Conservation (phyloP, 257 asterid species). For the Orobanche coerulescens region DNA sequence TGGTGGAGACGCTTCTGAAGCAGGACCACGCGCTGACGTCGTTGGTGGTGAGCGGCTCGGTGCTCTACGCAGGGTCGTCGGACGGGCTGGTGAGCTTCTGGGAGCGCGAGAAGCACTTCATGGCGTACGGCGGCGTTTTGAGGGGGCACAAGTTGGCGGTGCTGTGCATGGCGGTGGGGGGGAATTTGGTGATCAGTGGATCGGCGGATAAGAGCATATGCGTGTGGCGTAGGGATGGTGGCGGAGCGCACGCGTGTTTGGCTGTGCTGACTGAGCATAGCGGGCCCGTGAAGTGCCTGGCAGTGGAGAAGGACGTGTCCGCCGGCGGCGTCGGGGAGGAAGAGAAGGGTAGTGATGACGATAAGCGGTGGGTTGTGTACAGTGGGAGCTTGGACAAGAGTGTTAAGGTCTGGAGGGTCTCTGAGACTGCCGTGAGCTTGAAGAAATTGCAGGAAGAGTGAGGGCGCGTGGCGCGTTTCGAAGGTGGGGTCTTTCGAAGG, state of each 20-base stretch:
- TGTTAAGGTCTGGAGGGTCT: conserved; percentile 64
- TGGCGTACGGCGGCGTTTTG: conserved; percentile 65
- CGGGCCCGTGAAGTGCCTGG: conserved; percentile 90
- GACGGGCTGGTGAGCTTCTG: conserved; percentile 87
- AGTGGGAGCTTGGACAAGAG: conserved; percentile 74
- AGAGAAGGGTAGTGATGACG: conserved; percentile 17
- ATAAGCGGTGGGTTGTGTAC: conserved; percentile 43
- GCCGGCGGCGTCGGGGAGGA: conserved; percentile 3
- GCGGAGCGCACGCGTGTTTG: conserved; percentile 56
- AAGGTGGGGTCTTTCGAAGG: too few species aligned
- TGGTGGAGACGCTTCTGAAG: conserved; percentile 52
- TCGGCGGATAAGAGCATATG: conserved; percentile 82
- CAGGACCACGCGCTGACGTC: conserved; percentile 77
- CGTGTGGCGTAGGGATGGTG: conserved; percentile 79
- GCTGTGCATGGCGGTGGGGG: conserved; percentile 59
- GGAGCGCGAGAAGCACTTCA: conserved; percentile 50
- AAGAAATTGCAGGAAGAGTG: conserved; percentile 3
- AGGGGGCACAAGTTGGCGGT: conserved; percentile 92
- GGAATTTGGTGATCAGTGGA: conserved; percentile 67
- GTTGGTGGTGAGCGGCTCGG: conserved; percentile 39
- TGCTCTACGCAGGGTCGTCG: conserved; percentile 73
- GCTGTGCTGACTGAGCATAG: conserved; percentile 65
- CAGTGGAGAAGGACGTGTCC: conserved; percentile 49
- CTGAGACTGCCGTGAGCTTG: conserved; percentile 26
- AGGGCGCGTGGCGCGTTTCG: not conserved